A percentile compares a stretch with the other conserved stretches of the same genome.
Conservation (phyloP, 2,329 filamentous ascomycete species). For the Aaosphaeria pasadenensis region DNA sequence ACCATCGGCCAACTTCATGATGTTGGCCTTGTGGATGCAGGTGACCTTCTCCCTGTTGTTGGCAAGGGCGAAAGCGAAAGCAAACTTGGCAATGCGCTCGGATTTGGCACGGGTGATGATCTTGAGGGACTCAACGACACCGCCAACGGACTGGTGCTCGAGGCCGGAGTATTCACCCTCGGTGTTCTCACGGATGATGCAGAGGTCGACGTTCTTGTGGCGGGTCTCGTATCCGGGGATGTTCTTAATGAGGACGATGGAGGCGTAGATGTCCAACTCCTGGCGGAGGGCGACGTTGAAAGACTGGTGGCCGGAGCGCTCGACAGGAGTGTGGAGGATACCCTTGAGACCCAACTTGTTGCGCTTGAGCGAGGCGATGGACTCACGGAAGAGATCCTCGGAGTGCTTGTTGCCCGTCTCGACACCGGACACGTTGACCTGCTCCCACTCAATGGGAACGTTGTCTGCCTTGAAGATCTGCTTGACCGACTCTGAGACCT, state of each 20-base stretch:
- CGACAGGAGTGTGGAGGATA: constrained; percentile 96
- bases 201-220: constrained; percentile 95
- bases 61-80: constrained; percentile 94
- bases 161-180: constrained; percentile 99
- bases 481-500: constrained; percentile 97
- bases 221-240: constrained; percentile 97
- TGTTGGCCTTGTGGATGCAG: constrained; percentile 99
- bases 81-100: constrained; percentile 98
- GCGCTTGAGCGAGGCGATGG: constrained; percentile 89
- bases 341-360: constrained; percentile 99
- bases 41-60: constrained; percentile 99
- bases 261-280: constrained; percentile 99
- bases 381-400: constrained; percentile 93
- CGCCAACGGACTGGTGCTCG: constrained; percentile 94
- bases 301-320: constrained; percentile 94
- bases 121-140: constrained; percentile 98
- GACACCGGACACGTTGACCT: constrained; percentile 91
- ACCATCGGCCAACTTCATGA: constrained; percentile 99
- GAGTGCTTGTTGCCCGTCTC: constrained; percentile 82
- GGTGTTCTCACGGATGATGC: constrained; percentile 99
- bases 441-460: constrained; percentile 97
- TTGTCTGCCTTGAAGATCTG: constrained; percentile 99
- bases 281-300: constrained; percentile 99
- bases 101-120: constrained; percentile 99
- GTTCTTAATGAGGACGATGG: constrained; percentile 98